These are phyloP conservation scores for Ruellia speciosa DNA, from an alignment of 305 asterid genomes.

Conservation along the genomic window DNA sequence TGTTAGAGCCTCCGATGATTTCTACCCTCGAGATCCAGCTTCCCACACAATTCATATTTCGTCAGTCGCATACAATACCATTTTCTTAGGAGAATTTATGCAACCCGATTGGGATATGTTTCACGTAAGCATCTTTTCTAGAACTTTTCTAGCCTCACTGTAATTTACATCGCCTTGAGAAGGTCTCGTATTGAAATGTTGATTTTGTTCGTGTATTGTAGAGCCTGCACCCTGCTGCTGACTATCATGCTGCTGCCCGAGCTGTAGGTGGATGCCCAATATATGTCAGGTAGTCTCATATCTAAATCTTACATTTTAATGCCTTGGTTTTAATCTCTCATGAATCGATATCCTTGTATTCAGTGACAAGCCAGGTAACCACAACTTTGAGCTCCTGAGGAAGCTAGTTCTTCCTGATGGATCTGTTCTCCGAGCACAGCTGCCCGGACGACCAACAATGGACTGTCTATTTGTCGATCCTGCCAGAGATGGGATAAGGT, in stretches of 20 bases:
- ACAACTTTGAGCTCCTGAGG: conserved; percentile 82
- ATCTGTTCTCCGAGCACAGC: conserved; percentile 73
- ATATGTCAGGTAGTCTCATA: conserved; percentile 62
- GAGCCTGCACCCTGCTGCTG: conserved; percentile 97
- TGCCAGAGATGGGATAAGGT: conserved; percentile 94
- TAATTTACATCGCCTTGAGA: not conserved
- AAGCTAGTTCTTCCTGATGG: conserved; percentile 94
- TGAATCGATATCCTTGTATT: conserved; percentile 4
- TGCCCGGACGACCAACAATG: conserved; percentile 86
- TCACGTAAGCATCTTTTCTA: conserved; percentile 48
- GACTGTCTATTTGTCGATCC: conserved; percentile 91
- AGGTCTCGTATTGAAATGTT: not conserved
- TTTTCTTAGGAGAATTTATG: conserved; percentile 90
- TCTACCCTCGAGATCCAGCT: conserved; percentile 89
- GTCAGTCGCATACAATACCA: conserved; percentile 78
- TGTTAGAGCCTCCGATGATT: conserved; percentile 94
- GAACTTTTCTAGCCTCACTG: not conserved
- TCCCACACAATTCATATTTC: conserved; percentile 94
- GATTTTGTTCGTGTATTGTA: conserved; percentile 19
- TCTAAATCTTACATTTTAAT: not conserved
- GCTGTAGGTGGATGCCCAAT: conserved; percentile 92
- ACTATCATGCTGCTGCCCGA: conserved; percentile 98
- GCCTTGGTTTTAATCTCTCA: not conserved
- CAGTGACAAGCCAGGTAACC: conserved; percentile 95
- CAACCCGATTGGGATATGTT: conserved; percentile 99